Evolutionary conservation across 257 asterid species (phyloP).

Genomic region (Lycium ferocissimum): DNA sequence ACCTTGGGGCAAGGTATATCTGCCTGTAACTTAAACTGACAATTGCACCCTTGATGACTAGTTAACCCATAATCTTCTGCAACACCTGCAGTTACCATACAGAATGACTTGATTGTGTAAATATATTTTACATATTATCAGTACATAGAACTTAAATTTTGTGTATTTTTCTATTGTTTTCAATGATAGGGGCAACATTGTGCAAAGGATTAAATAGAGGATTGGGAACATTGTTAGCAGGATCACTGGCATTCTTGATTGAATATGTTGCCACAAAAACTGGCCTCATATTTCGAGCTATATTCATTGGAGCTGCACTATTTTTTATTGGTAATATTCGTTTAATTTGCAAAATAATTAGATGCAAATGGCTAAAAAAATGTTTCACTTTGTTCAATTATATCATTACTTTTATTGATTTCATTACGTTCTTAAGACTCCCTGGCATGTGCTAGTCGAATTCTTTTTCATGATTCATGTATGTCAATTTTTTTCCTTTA

Average conservation of each 20-base stretch:
- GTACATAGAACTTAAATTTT: not conserved
- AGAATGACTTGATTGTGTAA: not conserved
- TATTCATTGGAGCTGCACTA: conserved; percentile 75
- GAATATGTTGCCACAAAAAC: conserved; percentile 72
- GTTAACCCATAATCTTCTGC: not conserved
- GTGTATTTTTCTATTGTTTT: not conserved
- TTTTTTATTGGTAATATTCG: conserved; percentile 63
- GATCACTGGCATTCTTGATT: conserved; percentile 79
- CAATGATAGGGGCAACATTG: conserved; percentile 76
- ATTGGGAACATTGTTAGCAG: conserved; percentile 84
- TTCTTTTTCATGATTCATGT: too few relatives aligned
- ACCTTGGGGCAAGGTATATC: not conserved
- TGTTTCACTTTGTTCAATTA: not conserved
- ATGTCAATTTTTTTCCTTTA: too few relatives aligned
- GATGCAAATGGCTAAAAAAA: not conserved
- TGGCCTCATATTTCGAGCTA: conserved; percentile 60
- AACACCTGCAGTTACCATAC: not conserved
- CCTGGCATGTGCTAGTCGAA: too few relatives aligned
- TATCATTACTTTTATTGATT: too few relatives aligned
- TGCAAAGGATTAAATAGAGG: conserved; percentile 96
- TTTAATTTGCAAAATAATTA: not conserved
- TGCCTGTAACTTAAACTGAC: too few relatives aligned
- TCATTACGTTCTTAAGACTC: too few relatives aligned
- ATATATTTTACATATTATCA: not conserved
- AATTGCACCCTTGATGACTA: not conserved